phyloP scores from a whole-genome alignment of 306 rosid genomes.

The Corylus avellana region DNA sequence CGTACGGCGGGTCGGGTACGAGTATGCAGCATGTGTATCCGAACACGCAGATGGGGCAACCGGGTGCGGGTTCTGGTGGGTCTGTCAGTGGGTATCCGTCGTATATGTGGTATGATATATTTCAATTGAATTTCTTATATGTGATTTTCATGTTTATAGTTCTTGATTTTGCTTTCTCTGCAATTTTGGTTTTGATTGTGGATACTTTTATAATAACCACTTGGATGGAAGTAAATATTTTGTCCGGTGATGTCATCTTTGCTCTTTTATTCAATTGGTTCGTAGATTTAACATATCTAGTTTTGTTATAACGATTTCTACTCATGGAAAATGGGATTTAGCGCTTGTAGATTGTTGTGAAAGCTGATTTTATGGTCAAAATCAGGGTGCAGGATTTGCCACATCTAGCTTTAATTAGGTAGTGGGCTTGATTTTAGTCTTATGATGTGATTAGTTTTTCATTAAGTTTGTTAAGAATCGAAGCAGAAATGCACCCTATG shows the following conservation, averaged over 20 bases:
- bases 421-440: neutral
- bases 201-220: neutral
- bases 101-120: conserved; percentile 44
- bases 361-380: neutral
- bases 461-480: neutral
- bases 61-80: conserved; percentile 35
- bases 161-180: neutral
- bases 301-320: neutral
- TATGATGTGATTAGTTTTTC: no score
- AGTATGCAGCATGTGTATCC: conserved; percentile 33
- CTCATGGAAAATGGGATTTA: neutral
- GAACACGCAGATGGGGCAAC: conserved; percentile 29
- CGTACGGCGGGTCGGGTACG: conserved; percentile 29
- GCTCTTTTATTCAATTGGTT: neutral
- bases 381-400: neutral
- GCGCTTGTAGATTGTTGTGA: neutral
- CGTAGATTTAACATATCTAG: neutral
- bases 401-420: neutral
- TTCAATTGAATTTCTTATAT: conserved; percentile 16
- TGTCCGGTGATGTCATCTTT: neutral
- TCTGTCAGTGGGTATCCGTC: conserved; percentile 35
- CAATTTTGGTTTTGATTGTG: neutral
- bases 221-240: neutral
- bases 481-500: neutral
- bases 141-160: conserved; percentile 6